These are phyloP conservation scores for Clitoria ternatea DNA, from an alignment of 306 rosid species.

Conservation along the genomic window DNA sequence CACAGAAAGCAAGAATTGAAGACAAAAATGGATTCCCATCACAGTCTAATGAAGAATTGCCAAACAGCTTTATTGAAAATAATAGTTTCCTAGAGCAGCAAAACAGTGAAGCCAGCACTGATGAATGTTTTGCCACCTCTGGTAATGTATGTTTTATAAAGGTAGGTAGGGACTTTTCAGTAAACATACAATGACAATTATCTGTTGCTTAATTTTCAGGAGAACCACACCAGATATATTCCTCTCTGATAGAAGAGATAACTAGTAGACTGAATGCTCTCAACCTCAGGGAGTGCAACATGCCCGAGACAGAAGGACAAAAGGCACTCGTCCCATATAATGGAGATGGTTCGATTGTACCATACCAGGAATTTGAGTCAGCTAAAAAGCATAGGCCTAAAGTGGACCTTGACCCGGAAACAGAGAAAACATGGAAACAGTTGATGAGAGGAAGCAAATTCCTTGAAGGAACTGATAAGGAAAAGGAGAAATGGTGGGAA, in stretches of 20 bases:
- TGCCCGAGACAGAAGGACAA: slow-evolving; percentile 32
- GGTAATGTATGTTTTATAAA: slow-evolving; percentile 27
- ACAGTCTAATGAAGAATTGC: slow-evolving; percentile 14
- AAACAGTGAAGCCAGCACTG: slow-evolving; percentile 16
- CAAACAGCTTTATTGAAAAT: slow-evolving; percentile 34
- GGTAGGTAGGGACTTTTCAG: slow-evolving; percentile 27
- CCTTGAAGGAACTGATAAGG: slow-evolving; percentile 47
- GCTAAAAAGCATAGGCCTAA: slow-evolving; percentile 63
- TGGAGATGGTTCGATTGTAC: slow-evolving; percentile 62
- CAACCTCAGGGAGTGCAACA: slow-evolving; percentile 41
- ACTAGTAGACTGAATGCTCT: slow-evolving; percentile 38
- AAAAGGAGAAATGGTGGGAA: slow-evolving; percentile 89
- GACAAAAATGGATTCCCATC: slow-evolving; percentile 26
- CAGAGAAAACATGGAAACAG: slow-evolving; percentile 86
- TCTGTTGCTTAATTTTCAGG: slow-evolving; percentile 51
- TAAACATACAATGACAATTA: background rate
- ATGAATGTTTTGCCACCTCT: slow-evolving; percentile 31
- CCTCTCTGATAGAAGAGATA: slow-evolving; percentile 40
- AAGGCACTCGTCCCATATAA: slow-evolving; percentile 68
- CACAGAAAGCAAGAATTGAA: slow-evolving; percentile 23
- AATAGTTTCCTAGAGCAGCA: slow-evolving; percentile 21
- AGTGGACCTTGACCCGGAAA: slow-evolving; percentile 88
- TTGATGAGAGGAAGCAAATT: slow-evolving; percentile 71
- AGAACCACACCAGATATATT: slow-evolving; percentile 17
- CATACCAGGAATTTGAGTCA: slow-evolving; percentile 37